Conservation (phyloP, 1,139 yeast genomes). For the Hansenula anomala region DNA sequence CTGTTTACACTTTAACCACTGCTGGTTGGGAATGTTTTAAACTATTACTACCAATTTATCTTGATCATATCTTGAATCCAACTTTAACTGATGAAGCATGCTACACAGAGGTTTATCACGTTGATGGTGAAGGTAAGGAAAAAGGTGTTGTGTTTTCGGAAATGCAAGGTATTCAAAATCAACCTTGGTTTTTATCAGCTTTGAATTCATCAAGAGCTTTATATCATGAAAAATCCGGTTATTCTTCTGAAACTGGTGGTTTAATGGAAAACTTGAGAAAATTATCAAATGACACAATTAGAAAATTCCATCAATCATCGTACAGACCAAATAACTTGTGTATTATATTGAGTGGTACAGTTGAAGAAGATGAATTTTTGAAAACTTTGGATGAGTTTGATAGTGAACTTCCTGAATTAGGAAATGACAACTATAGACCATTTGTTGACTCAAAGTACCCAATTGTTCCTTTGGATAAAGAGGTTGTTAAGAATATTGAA, state of each 20-base stretch:
- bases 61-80: slow-evolving; percentile 84
- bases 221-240: slow-evolving; percentile 64
- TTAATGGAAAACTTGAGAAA: slow-evolving; percentile 69
- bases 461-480: slow-evolving; percentile 32
- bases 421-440: slow-evolving; percentile 52
- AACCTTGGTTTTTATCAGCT: slow-evolving; percentile 68
- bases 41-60: slow-evolving; percentile 75
- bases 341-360: slow-evolving; percentile 76
- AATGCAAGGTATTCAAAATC: slow-evolving; percentile 91
- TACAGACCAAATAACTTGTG: slow-evolving; percentile 86
- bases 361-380: slow-evolving; percentile 70
- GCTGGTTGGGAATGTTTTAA: slow-evolving; percentile 98
- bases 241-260: slow-evolving; percentile 94
- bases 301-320: slow-evolving; percentile 62
- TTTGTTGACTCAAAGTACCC: slow-evolving; percentile 68
- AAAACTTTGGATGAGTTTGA: slow-evolving; percentile 63
- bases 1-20: slow-evolving; percentile 84
- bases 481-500: slow-evolving; percentile 47
- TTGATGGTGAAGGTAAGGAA: slow-evolving; percentile 87
- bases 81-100: slow-evolving; percentile 88
- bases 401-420: slow-evolving; percentile 40
- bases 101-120: slow-evolving; percentile 89
- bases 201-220: slow-evolving; percentile 58
- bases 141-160: slow-evolving; percentile 97
- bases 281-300: slow-evolving; percentile 68